These are phyloP conservation scores for Rosa chinensis DNA, from an alignment of 306 rosid species.

Conservation along the genomic window DNA sequence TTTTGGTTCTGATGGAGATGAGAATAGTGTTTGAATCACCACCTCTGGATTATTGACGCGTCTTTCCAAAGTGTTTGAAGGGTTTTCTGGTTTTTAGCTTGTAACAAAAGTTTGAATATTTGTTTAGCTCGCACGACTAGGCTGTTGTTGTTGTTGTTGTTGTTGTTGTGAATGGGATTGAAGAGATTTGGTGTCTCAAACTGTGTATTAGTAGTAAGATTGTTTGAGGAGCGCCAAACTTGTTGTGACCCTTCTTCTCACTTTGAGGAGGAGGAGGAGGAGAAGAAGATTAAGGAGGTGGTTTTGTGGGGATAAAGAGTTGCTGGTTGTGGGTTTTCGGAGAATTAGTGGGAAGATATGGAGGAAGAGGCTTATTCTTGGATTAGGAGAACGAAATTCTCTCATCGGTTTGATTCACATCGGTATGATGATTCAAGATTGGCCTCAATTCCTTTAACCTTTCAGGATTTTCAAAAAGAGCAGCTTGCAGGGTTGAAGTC, in stretches of 20 bases:
- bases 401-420: conserved; percentile 93
- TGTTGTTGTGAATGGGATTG: conserved; percentile 43
- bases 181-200: conserved; percentile 30
- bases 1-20: conserved; percentile 45
- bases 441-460: conserved; percentile 30
- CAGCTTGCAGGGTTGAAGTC: conserved; percentile 44
- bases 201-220: conserved; percentile 16
- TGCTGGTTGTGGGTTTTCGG: conserved; percentile 24
- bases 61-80: conserved; percentile 34
- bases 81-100: conserved; percentile 35
- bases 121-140: conserved; percentile 16
- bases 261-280: conserved; percentile 18
- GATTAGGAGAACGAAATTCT: conserved; percentile 78
- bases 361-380: conserved; percentile 70
- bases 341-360: conserved; percentile 40
- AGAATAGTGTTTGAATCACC: conserved; percentile 34
- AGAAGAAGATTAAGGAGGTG: conserved; percentile 24
- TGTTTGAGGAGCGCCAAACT: conserved; percentile 25
- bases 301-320: conserved; percentile 26
- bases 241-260: conserved; percentile 37
- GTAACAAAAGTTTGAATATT: conserved; percentile 15
- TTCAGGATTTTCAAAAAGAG: conserved; percentile 35
- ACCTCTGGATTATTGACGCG: conserved; percentile 25
- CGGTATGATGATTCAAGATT: conserved; percentile 63
- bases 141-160: not conserved